A percentile compares a stretch with the other conserved stretches of the same genome.
Evolutionary conservation across 2,329 filamentous ascomycete species (phyloP).

Genomic region (Aureobasidium leucospermi): DNA sequence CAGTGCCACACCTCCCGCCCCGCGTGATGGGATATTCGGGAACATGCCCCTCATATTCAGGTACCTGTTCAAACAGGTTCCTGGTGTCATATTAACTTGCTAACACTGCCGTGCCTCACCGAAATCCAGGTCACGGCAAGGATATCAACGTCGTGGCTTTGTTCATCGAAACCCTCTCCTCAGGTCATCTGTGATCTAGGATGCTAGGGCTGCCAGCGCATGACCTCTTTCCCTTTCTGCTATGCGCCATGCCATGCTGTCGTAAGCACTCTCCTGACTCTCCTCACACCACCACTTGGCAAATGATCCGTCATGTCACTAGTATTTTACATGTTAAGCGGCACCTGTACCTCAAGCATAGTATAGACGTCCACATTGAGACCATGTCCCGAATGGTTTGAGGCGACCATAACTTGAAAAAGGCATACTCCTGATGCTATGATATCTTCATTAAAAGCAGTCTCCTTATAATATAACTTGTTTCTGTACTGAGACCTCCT

Average conservation of each 20-base stretch:
- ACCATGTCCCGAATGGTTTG: background rate
- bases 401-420: background rate
- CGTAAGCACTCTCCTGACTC: background rate
- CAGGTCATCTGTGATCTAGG: background rate
- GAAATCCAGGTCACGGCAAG: background rate
- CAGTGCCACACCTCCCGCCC: slow-evolving; percentile 9
- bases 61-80: background rate
- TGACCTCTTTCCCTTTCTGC: slow-evolving; percentile 1
- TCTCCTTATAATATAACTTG: background rate
- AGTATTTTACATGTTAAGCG: background rate
- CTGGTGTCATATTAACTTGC: background rate
- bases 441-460: background rate
- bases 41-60: background rate
- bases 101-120: background rate
- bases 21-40: slow-evolving; percentile 2
- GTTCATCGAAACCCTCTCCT: background rate
- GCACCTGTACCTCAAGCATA: background rate
- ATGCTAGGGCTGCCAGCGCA: background rate
- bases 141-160: background rate
- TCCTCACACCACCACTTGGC: background rate
- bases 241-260: background rate
- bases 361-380: too few relatives aligned
- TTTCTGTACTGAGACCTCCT: background rate
- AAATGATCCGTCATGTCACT: background rate
- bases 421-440: background rate